A percentile compares a stretch with the other conserved stretches of the same genome.
phyloP scores from a whole-genome alignment of 1,139 yeast genomes.

The Debaryomyces psychrophilus region DNA sequence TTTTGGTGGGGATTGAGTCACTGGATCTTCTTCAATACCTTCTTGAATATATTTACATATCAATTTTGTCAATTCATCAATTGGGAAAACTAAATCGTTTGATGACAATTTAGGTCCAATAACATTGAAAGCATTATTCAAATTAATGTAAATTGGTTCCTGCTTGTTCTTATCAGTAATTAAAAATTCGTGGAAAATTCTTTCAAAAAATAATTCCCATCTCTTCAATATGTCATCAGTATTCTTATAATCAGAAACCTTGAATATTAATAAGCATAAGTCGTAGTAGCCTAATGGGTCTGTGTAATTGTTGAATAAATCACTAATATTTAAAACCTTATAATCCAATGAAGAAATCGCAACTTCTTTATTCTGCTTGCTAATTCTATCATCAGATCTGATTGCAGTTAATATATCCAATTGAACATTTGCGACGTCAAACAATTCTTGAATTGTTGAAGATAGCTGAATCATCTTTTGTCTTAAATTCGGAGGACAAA shows the following conservation, averaged over 20 bases:
- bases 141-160: constrained; percentile 43
- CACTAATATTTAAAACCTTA: constrained; percentile 70
- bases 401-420: constrained; percentile 73
- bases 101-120: constrained; percentile 50
- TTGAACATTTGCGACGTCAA: constrained; percentile 88
- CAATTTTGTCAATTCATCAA: constrained; percentile 69
- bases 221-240: constrained; percentile 70
- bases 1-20: constrained; percentile 43
- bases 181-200: constrained; percentile 39
- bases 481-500: constrained; percentile 75
- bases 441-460: constrained; percentile 71
- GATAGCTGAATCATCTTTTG: constrained; percentile 76
- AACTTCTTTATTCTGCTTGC: constrained; percentile 45
- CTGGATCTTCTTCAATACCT: constrained; percentile 41
- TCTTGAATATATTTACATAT: constrained; percentile 46
- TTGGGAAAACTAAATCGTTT: constrained; percentile 79
- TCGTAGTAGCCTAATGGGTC: constrained; percentile 89
- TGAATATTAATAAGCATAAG: constrained; percentile 75
- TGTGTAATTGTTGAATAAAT: constrained; percentile 81
- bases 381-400: constrained; percentile 60
- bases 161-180: constrained; percentile 30
- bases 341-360: constrained; percentile 62
- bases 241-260: constrained; percentile 78
- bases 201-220: constrained; percentile 68
- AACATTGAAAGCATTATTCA: constrained; percentile 41